These are phyloP conservation scores for Hebeloma cylindrosporum DNA, from an alignment of 768 basidiomycete species.

Conservation along the genomic window DNA sequence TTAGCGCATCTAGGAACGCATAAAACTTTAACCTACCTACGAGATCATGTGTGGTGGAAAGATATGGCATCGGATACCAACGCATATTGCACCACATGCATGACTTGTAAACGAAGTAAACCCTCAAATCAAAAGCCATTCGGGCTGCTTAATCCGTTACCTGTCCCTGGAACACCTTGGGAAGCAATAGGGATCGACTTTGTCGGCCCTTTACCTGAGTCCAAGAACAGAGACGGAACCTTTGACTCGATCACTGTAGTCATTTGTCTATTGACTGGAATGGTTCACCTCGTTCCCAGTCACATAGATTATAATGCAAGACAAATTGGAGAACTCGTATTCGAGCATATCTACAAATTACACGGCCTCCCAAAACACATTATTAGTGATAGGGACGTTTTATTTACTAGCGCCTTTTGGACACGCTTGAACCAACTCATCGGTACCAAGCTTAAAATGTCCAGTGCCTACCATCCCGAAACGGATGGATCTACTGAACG, in stretches of 20 bases:
- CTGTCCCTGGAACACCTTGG: slow-evolving; percentile 10
- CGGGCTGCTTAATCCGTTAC: slow-evolving; percentile 16
- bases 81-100: slow-evolving; percentile 29
- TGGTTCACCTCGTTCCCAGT: slow-evolving; percentile 15
- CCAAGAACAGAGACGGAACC: slow-evolving; percentile 3
- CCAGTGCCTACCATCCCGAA: slow-evolving; percentile 12
- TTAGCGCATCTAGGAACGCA: slow-evolving; percentile 36
- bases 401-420: slow-evolving; percentile 15
- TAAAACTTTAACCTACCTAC: slow-evolving; percentile 34
- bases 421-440: slow-evolving; percentile 10
- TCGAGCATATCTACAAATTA: slow-evolving; percentile 10
- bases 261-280: slow-evolving; percentile 9
- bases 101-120: slow-evolving; percentile 22
- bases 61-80: slow-evolving; percentile 27
- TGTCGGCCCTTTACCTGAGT: slow-evolving; percentile 14
- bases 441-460: slow-evolving; percentile 11
- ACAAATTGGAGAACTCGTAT: slow-evolving; percentile 13
- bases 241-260: slow-evolving; percentile 14
- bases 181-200: slow-evolving; percentile 18
- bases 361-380: slow-evolving; percentile 14
- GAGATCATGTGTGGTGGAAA: slow-evolving; percentile 41
- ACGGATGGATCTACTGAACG: slow-evolving; percentile 16
- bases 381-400: slow-evolving; percentile 11
- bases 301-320: slow-evolving; percentile 5
- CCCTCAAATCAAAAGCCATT: slow-evolving; percentile 22